Conservation (phyloP, 257 asterid species). For the Lantana camara region DNA sequence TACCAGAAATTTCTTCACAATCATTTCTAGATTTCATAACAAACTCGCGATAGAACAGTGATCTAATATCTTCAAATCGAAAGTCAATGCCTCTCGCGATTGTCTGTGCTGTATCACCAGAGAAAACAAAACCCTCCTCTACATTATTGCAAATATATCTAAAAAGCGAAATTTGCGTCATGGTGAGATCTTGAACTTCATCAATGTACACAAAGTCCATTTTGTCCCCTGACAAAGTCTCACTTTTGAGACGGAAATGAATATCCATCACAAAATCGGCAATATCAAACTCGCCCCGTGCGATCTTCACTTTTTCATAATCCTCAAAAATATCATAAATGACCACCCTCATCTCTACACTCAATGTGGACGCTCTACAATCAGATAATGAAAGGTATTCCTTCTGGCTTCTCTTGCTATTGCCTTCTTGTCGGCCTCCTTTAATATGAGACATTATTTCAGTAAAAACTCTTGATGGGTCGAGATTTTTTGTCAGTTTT, state of each 20-base stretch:
- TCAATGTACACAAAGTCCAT: slow-evolving; percentile 75
- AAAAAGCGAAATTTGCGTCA: slow-evolving; percentile 64
- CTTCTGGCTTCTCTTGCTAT: slow-evolving; percentile 39
- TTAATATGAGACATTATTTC: slow-evolving; percentile 70
- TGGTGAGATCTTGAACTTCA: slow-evolving; percentile 73
- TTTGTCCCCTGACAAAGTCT: slow-evolving; percentile 44
- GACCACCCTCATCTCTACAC: slow-evolving; percentile 33
- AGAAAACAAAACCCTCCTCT: slow-evolving; percentile 65
- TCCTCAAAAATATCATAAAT: slow-evolving; percentile 53
- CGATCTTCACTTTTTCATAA: slow-evolving; percentile 65
- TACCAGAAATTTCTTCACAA: not conserved
- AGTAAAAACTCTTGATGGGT: slow-evolving; percentile 57
- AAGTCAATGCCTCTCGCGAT: slow-evolving; percentile 66
- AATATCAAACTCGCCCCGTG: slow-evolving; percentile 55
- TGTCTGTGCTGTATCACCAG: slow-evolving; percentile 70
- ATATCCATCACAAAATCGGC: slow-evolving; percentile 69
- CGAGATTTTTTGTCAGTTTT: slow-evolving; percentile 45
- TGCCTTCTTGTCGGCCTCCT: slow-evolving; percentile 46
- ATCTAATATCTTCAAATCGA: slow-evolving; percentile 61
- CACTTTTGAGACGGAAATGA: slow-evolving; percentile 45
- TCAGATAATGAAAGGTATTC: slow-evolving; percentile 46
- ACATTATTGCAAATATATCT: slow-evolving; percentile 49
- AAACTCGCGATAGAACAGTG: slow-evolving; percentile 55
- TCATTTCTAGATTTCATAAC: slow-evolving; percentile 32
- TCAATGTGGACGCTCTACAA: slow-evolving; percentile 45